Evolutionary conservation across 73 alveolate species (phyloP).

Genomic region (Stentor coeruleus): DNA sequence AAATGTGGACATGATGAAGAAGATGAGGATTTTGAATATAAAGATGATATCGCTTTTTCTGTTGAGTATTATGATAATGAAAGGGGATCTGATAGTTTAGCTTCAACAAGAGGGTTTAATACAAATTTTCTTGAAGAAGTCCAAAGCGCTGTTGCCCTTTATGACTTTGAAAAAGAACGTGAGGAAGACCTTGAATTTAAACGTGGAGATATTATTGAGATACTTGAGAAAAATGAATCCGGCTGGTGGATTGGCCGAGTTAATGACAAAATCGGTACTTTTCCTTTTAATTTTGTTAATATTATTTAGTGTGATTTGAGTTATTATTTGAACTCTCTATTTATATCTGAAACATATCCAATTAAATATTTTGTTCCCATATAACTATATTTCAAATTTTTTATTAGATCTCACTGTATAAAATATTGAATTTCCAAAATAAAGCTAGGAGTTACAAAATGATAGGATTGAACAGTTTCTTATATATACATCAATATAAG

Average conservation of each 20-base stretch:
- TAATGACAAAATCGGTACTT: neutral
- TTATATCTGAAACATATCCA: too few species aligned
- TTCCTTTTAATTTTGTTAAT: constrained; percentile 19
- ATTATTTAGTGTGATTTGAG: neutral
- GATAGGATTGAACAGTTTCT: too few species aligned
- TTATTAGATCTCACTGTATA: too few species aligned
- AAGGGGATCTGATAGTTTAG: neutral
- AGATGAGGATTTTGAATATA: too few species aligned
- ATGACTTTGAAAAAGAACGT: constrained; percentile 13
- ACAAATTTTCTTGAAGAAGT: neutral
- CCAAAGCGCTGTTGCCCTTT: constrained; percentile 11
- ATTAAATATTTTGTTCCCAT: too few species aligned
- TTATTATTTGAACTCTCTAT: too few species aligned
- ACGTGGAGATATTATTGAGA: constrained; percentile 17
- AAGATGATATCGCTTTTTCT: too few species aligned
- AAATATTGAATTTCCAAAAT: too few species aligned
- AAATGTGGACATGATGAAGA: neutral
- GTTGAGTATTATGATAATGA: neutral
- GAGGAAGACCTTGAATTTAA: constrained; percentile 15
- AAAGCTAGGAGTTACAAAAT: too few species aligned
- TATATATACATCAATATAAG: too few species aligned
- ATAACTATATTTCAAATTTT: too few species aligned
- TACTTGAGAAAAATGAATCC: constrained; percentile 11
- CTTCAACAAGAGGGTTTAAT: neutral
- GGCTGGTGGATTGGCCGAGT: constrained; percentile 26